Base-by-base conservation (phyloP, 257 asterid genomes). In the Linderniella brevidens region DNA sequence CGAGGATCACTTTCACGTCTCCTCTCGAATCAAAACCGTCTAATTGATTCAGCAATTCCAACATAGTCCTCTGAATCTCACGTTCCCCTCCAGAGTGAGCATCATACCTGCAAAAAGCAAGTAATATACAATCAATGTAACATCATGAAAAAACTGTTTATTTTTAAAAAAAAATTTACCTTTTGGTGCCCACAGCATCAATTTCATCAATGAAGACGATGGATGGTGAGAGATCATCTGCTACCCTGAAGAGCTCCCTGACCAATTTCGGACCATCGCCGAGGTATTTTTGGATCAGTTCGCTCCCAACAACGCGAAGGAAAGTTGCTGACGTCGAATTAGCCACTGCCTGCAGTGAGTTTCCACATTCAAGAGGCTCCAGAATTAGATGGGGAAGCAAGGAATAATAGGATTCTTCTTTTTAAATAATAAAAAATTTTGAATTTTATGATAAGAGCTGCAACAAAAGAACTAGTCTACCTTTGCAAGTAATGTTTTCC, bases 61-160 rank as follows among this genome's bases (percentile, higher is more conserved):
- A 25, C 32, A 25, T 25, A 25, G 32, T 25, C 32, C 32, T 76
- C 80, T 85, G 93, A 56, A 85, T 86, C 62, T 86, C 96, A 66
- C 96, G 96, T 60, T 86, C 96, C 61, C 96, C 96, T 19, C 96
- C 96, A 3, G 92, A 86, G 68, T 86, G 93, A 4, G 96, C 94
- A 37, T 86, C 96, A 18, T 86, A 81, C 77, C 92, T 86, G 64
- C 10, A 47, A 25, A 57, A 0, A 35, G 32, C 4, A 25, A 25
- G 32, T 25, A 6, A 25, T 6, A 6, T 25, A 25, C 32, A 25
- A 25, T 6, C 4, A 25, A 25, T 25, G 32, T 25, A 25, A 25
- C 32, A 2, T 25, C 4, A 25, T 25, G 32, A 25, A 25, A 25
- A 3, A 25, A 6, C 32, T 25, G 32, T 25, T 25, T 25, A 25